A percentile compares a stretch with the other conserved stretches of the same genome.
Evolutionary conservation across 495 filamentous ascomycete genomes (phyloP).

Genomic region (Trichoderma orchidacearum): DNA sequence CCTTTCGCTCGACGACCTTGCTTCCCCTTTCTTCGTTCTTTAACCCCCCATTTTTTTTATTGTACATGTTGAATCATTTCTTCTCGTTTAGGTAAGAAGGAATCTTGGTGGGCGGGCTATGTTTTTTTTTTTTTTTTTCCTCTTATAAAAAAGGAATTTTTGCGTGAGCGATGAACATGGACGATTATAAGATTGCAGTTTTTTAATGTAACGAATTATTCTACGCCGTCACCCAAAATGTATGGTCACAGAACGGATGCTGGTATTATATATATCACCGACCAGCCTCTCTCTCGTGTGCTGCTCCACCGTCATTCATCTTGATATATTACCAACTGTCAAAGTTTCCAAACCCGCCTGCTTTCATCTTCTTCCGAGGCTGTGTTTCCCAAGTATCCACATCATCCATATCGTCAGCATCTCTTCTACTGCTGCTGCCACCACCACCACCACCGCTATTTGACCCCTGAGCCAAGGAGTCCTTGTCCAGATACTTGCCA

Average conservation of each 20-base stretch:
- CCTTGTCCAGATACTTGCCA: conserved; percentile 68
- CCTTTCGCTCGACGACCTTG: background rate
- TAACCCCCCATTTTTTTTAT: background rate
- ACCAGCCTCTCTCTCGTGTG: no score
- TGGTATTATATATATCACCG: no score
- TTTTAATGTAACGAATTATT: no score
- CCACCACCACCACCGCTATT: conserved; percentile 34
- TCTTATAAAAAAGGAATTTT: background rate
- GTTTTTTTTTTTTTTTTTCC: background rate
- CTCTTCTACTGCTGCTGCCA: conserved; percentile 38
- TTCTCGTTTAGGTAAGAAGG: background rate
- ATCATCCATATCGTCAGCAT: conserved; percentile 41
- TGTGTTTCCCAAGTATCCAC: conserved; percentile 50
- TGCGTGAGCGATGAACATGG: background rate
- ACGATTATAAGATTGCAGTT: no score
- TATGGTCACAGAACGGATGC: no score
- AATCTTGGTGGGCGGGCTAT: background rate
- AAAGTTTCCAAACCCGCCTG: conserved; percentile 89
- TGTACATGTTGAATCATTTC: background rate
- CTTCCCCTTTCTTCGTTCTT: background rate
- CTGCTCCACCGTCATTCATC: background rate
- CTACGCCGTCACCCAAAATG: no score
- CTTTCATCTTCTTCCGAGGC: conserved; percentile 66
- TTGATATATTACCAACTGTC: conserved; percentile 47
- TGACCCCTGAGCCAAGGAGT: conserved; percentile 23